A percentile compares a stretch with the other conserved stretches of the same genome.
phyloP scores from a whole-genome alignment of 345 rosid genomes.

The Salix udensis region DNA sequence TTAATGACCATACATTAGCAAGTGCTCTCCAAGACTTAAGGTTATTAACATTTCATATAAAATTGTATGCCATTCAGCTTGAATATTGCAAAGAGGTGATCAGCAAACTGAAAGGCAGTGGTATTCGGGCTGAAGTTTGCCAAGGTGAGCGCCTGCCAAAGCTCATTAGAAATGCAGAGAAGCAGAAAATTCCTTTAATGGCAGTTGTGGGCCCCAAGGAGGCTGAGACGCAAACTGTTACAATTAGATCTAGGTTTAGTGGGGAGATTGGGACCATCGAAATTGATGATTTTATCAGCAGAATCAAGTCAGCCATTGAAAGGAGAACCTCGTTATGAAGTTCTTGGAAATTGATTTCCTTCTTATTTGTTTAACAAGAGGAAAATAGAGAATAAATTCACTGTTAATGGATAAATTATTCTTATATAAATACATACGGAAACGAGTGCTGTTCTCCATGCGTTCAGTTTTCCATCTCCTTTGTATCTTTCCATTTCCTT shows the following conservation, averaged over 20 bases:
- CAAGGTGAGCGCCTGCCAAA: constrained; percentile 89
- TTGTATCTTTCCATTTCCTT: too few relatives aligned
- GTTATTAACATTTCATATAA: background rate
- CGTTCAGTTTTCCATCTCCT: too few relatives aligned
- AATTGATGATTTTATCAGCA: constrained; percentile 61
- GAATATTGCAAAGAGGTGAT: constrained; percentile 63
- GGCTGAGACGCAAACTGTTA: constrained; percentile 62
- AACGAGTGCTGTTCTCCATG: background rate
- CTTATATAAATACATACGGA: background rate
- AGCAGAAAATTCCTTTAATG: constrained; percentile 85
- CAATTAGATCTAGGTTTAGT: constrained; percentile 76
- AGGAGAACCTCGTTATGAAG: constrained; percentile 45
- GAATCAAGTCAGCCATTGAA: constrained; percentile 47
- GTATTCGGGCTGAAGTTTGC: constrained; percentile 72
- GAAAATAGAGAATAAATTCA: background rate
- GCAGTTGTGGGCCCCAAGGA: constrained; percentile 91
- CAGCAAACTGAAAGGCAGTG: constrained; percentile 48
- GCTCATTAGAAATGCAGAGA: constrained; percentile 87
- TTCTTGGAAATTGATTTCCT: constrained; percentile 7
- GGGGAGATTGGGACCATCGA: constrained; percentile 75
- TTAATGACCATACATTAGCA: background rate
- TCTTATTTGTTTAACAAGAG: background rate
- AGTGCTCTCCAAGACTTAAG: background rate
- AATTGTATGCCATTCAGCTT: constrained; percentile 37
- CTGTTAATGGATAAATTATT: background rate